phyloP scores from a whole-genome alignment of 192 early-diverging fungal species.

The Entrophospora sp. region DNA sequence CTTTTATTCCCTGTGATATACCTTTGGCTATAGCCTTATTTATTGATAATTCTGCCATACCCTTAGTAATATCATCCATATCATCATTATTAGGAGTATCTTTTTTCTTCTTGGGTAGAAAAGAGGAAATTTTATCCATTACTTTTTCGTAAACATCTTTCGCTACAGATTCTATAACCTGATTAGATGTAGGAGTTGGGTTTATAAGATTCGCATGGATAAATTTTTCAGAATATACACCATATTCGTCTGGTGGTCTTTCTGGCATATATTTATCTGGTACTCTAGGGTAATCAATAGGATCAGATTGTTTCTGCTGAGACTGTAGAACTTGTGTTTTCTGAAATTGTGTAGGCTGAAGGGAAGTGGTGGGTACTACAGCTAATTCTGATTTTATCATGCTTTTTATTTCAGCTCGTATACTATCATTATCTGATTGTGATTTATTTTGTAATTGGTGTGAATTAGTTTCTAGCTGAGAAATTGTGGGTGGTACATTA shows the following conservation, averaged over 20 bases:
- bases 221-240: neutral
- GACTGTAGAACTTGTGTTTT: neutral
- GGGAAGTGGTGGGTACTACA: neutral
- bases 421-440: neutral
- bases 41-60: neutral
- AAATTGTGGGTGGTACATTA: no score
- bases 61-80: neutral
- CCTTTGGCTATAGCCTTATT: neutral
- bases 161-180: neutral
- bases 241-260: neutral
- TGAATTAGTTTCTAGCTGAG: no score
- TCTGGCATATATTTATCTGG: conserved; percentile 1
- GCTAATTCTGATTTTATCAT: neutral
- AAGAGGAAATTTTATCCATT: neutral
- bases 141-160: neutral
- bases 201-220: neutral
- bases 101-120: neutral
- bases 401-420: neutral
- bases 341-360: neutral
- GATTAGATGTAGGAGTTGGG: neutral
- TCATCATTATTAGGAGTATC: neutral
- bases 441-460: no score
- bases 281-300: neutral
- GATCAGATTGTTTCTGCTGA: neutral
- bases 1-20: neutral